These are phyloP conservation scores for Lactarius quietus DNA, from an alignment of 768 basidiomycete species.

Conservation along the genomic window DNA sequence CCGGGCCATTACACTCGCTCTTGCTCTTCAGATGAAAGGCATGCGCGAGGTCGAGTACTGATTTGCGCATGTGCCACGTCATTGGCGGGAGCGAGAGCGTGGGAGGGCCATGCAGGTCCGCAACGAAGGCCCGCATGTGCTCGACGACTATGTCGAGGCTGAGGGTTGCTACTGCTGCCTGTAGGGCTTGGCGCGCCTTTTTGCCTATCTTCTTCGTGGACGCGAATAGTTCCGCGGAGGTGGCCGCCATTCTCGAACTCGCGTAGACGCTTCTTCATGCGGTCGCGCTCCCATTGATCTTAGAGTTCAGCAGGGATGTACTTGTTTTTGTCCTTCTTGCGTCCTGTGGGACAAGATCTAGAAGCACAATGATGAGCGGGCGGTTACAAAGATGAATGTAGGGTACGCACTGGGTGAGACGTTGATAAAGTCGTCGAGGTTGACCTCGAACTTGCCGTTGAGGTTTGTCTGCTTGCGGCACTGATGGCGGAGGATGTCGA, in stretches of 20 bases:
- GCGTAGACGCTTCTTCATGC: slow-evolving; percentile 68
- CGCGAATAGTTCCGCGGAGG: slow-evolving; percentile 61
- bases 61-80: slow-evolving; percentile 64
- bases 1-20: slow-evolving; percentile 67
- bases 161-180: slow-evolving; percentile 49
- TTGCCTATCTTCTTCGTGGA: slow-evolving; percentile 59
- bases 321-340: slow-evolving; percentile 45
- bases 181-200: slow-evolving; percentile 66
- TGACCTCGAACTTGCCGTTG: slow-evolving; percentile 46
- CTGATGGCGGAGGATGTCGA: slow-evolving; percentile 42
- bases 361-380: not conserved
- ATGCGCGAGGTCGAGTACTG: slow-evolving; percentile 74
- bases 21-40: slow-evolving; percentile 75
- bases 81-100: slow-evolving; percentile 77
- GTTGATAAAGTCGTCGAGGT: slow-evolving; percentile 33
- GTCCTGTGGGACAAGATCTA: slow-evolving; percentile 31
- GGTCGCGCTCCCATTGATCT: slow-evolving; percentile 77
- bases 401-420: slow-evolving; percentile 48
- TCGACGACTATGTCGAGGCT: slow-evolving; percentile 48
- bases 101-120: slow-evolving; percentile 45
- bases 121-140: slow-evolving; percentile 65
- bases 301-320: slow-evolving; percentile 53
- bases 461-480: slow-evolving; percentile 49
- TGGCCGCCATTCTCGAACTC: slow-evolving; percentile 48
- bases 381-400: not conserved